Conservation (phyloP, 2,329 filamentous ascomycete genomes). For the Diaporthe sp. region DNA sequence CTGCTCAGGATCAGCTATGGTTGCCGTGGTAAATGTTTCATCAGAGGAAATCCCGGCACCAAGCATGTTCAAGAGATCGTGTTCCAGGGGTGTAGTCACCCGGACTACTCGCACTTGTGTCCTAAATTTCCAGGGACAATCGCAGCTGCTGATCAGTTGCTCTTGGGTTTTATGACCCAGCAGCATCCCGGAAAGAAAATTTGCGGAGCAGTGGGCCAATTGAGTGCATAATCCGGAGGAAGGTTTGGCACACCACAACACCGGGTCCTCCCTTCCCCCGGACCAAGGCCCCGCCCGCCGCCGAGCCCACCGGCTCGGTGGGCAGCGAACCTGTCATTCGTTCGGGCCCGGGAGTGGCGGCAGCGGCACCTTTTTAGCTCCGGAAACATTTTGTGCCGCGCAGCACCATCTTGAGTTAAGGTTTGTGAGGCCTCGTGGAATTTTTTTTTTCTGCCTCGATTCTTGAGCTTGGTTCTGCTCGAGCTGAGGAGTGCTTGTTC, state of each 20-base stretch:
- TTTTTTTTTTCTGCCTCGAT: background rate
- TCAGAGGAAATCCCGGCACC: background rate
- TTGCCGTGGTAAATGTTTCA: background rate
- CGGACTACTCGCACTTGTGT: background rate
- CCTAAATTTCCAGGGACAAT: background rate
- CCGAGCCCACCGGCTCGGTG: constrained; percentile 25
- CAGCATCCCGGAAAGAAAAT: background rate
- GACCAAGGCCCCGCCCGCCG: constrained; percentile 4
- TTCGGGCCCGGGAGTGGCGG: constrained; percentile 21
- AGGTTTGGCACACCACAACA: background rate
- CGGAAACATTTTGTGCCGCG: constrained; percentile 21
- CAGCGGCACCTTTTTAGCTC: constrained; percentile 7
- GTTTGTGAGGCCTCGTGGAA: background rate
- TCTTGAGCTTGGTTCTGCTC: background rate
- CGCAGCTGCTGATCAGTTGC: background rate
- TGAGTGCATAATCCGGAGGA: background rate
- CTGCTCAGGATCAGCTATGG: background rate
- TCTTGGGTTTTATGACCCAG: background rate
- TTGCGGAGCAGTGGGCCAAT: background rate
- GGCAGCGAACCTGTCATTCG: background rate
- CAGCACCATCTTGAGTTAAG: constrained; percentile 5
- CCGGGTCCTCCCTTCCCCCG: background rate
- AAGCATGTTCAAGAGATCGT: constrained; percentile 1
- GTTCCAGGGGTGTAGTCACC: background rate
- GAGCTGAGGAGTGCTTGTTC: background rate